A percentile compares a stretch with the other conserved stretches of the same genome.
Conservation (phyloP, 805 yeast genomes). For the Danielia oregonensis region DNA sequence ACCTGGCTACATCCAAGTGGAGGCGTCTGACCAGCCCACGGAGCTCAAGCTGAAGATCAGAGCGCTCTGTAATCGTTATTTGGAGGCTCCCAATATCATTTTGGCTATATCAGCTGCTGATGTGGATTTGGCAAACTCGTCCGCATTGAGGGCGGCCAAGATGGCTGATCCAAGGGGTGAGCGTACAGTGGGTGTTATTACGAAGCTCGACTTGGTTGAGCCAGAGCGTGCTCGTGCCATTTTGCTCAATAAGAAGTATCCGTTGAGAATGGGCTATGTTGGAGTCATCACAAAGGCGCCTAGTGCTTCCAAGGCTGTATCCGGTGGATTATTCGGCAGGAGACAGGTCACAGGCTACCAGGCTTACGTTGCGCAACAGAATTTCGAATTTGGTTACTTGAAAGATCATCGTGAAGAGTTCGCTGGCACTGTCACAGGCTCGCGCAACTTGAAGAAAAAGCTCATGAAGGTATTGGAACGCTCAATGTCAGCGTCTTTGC, state of each 20-base stretch:
- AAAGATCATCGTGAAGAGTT: slow-evolving; percentile 58
- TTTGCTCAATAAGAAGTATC: slow-evolving; percentile 76
- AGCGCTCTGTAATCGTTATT: slow-evolving; percentile 75
- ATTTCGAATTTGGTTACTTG: slow-evolving; percentile 55
- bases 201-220: slow-evolving; percentile 87
- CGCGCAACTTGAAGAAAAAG: slow-evolving; percentile 69
- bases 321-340: slow-evolving; percentile 44
- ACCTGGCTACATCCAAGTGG: slow-evolving; percentile 96
- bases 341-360: slow-evolving; percentile 48
- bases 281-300: slow-evolving; percentile 94
- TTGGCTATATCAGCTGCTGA: slow-evolving; percentile 97
- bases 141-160: slow-evolving; percentile 89
- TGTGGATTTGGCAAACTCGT: slow-evolving; percentile 94
- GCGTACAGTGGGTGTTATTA: slow-evolving; percentile 93
- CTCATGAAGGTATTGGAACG: slow-evolving; percentile 83
- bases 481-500: slow-evolving; percentile 84
- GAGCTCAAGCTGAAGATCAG: slow-evolving; percentile 77
- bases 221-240: slow-evolving; percentile 67
- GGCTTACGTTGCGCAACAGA: slow-evolving; percentile 65
- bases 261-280: slow-evolving; percentile 93
- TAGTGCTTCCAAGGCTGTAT: slow-evolving; percentile 14
- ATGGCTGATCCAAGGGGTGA: slow-evolving; percentile 90
- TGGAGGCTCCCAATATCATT: slow-evolving; percentile 89
- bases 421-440: slow-evolving; percentile 67
- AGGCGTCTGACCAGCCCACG: slow-evolving; percentile 93